phyloP scores from a whole-genome alignment of 1,139 yeast genomes.

The Protomyces macrosporus region DNA sequence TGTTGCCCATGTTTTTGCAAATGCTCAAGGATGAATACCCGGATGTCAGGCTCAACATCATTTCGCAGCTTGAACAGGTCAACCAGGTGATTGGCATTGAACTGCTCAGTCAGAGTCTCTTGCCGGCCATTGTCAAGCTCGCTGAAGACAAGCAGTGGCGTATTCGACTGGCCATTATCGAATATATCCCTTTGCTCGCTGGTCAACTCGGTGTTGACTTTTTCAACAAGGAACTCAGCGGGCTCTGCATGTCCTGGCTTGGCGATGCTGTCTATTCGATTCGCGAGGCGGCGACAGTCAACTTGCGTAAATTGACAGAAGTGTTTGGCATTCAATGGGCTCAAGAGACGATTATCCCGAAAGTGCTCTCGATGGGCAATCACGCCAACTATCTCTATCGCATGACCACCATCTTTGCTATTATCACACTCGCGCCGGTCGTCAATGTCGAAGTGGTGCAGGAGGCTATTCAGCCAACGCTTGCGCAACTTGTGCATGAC shows the following conservation, averaged over 20 bases:
- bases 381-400: slow-evolving; percentile 77
- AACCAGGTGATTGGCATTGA: slow-evolving; percentile 93
- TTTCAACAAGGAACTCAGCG: slow-evolving; percentile 85
- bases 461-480: slow-evolving; percentile 69
- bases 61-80: slow-evolving; percentile 83
- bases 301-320: slow-evolving; percentile 69
- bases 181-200: slow-evolving; percentile 93
- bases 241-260: slow-evolving; percentile 90
- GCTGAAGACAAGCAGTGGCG: slow-evolving; percentile 98
- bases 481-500: slow-evolving; percentile 65
- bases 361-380: slow-evolving; percentile 50
- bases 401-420: slow-evolving; percentile 82
- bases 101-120: slow-evolving; percentile 71
- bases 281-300: slow-evolving; percentile 90
- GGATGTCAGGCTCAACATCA: slow-evolving; percentile 90
- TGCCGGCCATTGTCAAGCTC: slow-evolving; percentile 93
- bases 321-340: slow-evolving; percentile 97
- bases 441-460: slow-evolving; percentile 53
- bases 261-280: slow-evolving; percentile 98
- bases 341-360: slow-evolving; percentile 69
- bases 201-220: slow-evolving; percentile 89
- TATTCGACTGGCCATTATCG: slow-evolving; percentile 93
- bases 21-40: slow-evolving; percentile 97
- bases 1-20: slow-evolving; percentile 80
- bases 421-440: slow-evolving; percentile 63